phyloP scores from a whole-genome alignment of 2,329 filamentous ascomycete genomes.

The Pezicula neosporulosa region DNA sequence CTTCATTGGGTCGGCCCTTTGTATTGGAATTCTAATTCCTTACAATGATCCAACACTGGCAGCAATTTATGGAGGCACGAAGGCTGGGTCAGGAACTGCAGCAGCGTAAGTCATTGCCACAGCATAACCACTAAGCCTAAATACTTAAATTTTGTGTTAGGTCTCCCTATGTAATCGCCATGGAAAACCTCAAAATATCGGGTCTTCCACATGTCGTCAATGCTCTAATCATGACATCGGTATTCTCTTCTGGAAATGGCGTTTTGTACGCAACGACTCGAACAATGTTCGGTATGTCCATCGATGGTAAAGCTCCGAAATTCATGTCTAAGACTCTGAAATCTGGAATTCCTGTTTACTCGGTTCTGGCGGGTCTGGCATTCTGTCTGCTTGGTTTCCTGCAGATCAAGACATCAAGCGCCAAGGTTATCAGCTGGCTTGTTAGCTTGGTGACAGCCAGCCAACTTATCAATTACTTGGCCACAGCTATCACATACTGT shows the following conservation, averaged over 20 bases:
- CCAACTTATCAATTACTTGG: slow-evolving; percentile 68
- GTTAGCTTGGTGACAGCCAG: slow-evolving; percentile 64
- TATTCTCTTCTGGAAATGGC: slow-evolving; percentile 58
- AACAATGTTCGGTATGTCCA: slow-evolving; percentile 65
- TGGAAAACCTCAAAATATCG: slow-evolving; percentile 61
- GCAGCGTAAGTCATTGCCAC: too few species aligned
- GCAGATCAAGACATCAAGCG: slow-evolving; percentile 48
- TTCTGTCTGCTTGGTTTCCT: slow-evolving; percentile 72
- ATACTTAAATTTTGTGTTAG: not conserved
- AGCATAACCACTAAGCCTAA: too few species aligned
- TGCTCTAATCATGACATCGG: slow-evolving; percentile 63
- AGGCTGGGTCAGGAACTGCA: too few species aligned
- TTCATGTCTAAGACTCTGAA: slow-evolving; percentile 59
- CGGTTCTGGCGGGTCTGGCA: slow-evolving; percentile 60
- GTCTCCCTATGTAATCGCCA: slow-evolving; percentile 49
- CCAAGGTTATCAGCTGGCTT: slow-evolving; percentile 36
- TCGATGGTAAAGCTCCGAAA: slow-evolving; percentile 61
- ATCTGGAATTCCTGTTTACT: slow-evolving; percentile 56
- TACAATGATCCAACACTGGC: too few species aligned
- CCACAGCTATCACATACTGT: slow-evolving; percentile 67
- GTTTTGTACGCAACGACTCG: slow-evolving; percentile 66
- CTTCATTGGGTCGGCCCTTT: too few species aligned
- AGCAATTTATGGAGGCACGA: too few species aligned
- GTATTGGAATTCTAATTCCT: too few species aligned
- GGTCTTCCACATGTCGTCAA: slow-evolving; percentile 68